Evolutionary conservation across 2,329 filamentous ascomycete species (phyloP), one percentile per base, ranked within the genome.

Genomic region (Colletotrichum tropicale): DNA sequence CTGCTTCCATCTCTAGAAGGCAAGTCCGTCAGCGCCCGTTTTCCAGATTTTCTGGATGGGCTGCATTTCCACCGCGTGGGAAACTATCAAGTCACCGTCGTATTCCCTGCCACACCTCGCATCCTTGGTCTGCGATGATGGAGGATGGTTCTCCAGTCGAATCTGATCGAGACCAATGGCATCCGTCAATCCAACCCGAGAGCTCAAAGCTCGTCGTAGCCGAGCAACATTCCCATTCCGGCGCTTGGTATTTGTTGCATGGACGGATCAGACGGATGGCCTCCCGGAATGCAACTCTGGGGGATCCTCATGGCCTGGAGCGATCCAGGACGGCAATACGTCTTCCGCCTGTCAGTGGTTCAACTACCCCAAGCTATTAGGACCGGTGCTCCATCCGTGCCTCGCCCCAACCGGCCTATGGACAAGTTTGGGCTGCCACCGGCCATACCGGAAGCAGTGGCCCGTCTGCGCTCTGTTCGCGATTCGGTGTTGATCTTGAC

Each of bases 381-480:
- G 24, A 24, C 28, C 43, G 36, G 68, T 61, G 28, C 60, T 66
- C 30, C 61, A 66, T 71, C 68, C 61, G 13, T 68, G 64, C 26
- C 55, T 68, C 64, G 26, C 43, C 48, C 34, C 34, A 55, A 34
- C 15, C 56, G 24, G n/a, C 15, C 70, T 56, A 61, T 48, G 12
- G 34, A 38, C 8, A n/a, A 52, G 26, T 24, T 36, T 26, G 55
- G 28, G 65, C 34, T 64, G 32, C 64, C 64, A 48, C 58, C 21
- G 24, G 48, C 18, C 56, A 64, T 73, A 65, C 70, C 56, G 36
- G 43, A 75, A 75, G 73, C 73, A 68, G 69, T 36, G 38, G 9
- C 32, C 26, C 28, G 26, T 16, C 28, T 26, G 66, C 56, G 58
- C 58, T 67, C 56, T 65, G 21, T 38, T 65, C 48, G 58, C 28